A percentile compares a stretch with the other conserved stretches of the same genome.
phyloP scores from a whole-genome alignment of 179 eudicot genomes.

The Silene coronaria region DNA sequence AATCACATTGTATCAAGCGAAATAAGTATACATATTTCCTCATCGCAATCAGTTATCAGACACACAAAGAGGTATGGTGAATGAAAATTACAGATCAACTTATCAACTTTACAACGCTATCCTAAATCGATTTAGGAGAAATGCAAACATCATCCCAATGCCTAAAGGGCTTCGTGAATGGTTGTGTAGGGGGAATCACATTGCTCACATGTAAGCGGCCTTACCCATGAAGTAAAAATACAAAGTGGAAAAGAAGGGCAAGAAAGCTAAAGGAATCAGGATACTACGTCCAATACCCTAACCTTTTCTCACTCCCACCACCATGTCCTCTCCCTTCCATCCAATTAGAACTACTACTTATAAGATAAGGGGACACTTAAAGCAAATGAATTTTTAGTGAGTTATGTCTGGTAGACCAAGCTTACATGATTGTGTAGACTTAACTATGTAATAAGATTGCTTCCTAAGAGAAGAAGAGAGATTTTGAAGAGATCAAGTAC shows the following conservation, averaged over 20 bases:
- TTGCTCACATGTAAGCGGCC: too few relatives aligned
- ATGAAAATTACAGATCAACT: not conserved
- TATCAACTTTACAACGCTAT: not conserved
- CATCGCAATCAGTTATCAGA: not conserved
- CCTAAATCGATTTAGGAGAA: too few relatives aligned
- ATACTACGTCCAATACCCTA: not conserved
- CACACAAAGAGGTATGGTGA: not conserved
- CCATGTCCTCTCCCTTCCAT: not conserved
- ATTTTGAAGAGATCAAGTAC: constrained; percentile 30
- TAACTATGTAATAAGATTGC: not conserved
- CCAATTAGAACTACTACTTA: not conserved
- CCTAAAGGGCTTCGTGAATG: too few relatives aligned
- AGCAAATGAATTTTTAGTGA: not conserved
- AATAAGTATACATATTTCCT: not conserved
- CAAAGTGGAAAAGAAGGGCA: not conserved
- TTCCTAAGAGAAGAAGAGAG: not conserved
- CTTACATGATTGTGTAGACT: not conserved
- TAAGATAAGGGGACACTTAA: not conserved
- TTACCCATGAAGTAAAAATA: too few relatives aligned
- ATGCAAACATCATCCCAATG: too few relatives aligned
- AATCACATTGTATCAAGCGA: not conserved
- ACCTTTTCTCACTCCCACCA: not conserved
- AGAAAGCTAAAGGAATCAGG: not conserved
- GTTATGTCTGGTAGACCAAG: constrained; percentile 2
- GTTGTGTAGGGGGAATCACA: too few relatives aligned